Conservation (phyloP, 306 rosid genomes). For the Astragalus membranaceus region DNA sequence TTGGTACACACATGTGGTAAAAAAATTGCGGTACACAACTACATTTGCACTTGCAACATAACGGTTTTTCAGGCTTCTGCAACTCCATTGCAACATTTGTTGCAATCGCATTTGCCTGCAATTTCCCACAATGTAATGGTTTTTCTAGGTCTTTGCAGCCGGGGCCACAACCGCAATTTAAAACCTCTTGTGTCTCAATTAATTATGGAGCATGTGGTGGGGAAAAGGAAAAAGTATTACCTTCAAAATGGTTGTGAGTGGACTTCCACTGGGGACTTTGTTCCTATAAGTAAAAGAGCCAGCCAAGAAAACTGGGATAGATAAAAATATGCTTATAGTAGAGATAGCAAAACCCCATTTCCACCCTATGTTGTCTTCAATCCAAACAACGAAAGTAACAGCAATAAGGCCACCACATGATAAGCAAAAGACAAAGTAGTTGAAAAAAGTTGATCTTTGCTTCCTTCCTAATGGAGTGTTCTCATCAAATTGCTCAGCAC, state of each 20-base stretch:
- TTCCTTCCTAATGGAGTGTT: slow-evolving; percentile 55
- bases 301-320: slow-evolving; percentile 58
- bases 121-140: too few relatives aligned
- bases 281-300: slow-evolving; percentile 70
- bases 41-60: too few relatives aligned
- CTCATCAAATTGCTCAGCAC: slow-evolving; percentile 89
- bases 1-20: too few relatives aligned
- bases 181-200: too few relatives aligned
- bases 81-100: too few relatives aligned
- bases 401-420: slow-evolving; percentile 76
- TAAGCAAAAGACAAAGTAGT: slow-evolving; percentile 74
- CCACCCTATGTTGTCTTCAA: slow-evolving; percentile 93
- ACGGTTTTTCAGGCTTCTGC: too few relatives aligned
- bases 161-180: too few relatives aligned
- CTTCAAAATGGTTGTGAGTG: slow-evolving; percentile 80
- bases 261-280: slow-evolving; percentile 78
- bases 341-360: slow-evolving; percentile 90
- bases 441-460: slow-evolving; percentile 84
- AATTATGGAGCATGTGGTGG: not conserved
- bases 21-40: too few relatives aligned
- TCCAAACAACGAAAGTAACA: slow-evolving; percentile 88
- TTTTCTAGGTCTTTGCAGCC: too few relatives aligned
- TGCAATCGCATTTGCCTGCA: too few relatives aligned
- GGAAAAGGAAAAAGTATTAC: slow-evolving; percentile 21
- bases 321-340: slow-evolving; percentile 55